phyloP scores from a whole-genome alignment of 2,329 filamentous ascomycete species.

The Arthrobotrys iridis region DNA sequence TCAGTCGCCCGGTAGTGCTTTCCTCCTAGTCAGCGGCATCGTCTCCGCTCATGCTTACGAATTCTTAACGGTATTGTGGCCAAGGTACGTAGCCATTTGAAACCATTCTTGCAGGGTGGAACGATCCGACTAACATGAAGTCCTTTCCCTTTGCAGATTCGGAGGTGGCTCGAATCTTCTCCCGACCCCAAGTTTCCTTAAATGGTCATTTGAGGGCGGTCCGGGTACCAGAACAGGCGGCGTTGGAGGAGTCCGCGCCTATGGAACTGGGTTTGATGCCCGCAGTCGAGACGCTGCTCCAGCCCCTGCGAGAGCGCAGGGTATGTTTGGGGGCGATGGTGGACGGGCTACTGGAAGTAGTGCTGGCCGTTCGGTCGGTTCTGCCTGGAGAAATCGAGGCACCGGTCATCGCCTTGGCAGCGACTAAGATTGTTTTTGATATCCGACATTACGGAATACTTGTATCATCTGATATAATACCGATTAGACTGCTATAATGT shows the following conservation, averaged over 20 bases:
- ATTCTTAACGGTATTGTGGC: conserved; percentile 87
- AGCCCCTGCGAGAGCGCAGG: conserved; percentile 59
- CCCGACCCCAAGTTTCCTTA: conserved; percentile 77
- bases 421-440: conserved; percentile 30
- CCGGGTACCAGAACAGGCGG: conserved; percentile 67
- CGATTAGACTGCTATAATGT: too few relatives aligned
- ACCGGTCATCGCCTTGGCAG: conserved; percentile 71
- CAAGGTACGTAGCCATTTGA: conserved; percentile 62
- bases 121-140: not conserved
- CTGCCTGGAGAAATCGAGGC: conserved; percentile 73
- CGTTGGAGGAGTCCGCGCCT: conserved; percentile 46
- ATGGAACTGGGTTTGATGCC: conserved; percentile 50
- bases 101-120: not conserved
- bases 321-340: conserved; percentile 55
- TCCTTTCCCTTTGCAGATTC: conserved; percentile 66
- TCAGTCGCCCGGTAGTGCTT: conserved; percentile 20
- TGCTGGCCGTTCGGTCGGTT: conserved; percentile 66
- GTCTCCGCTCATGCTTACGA: conserved; percentile 89
- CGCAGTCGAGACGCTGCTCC: conserved; percentile 62
- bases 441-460: not conserved
- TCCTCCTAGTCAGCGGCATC: conserved; percentile 70
- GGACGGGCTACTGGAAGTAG: conserved; percentile 60
- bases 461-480: not conserved
- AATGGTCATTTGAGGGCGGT: conserved; percentile 72
- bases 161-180: conserved; percentile 83